Conservation (phyloP, 306 rosid genomes). For the Cucurbita maxima region DNA sequence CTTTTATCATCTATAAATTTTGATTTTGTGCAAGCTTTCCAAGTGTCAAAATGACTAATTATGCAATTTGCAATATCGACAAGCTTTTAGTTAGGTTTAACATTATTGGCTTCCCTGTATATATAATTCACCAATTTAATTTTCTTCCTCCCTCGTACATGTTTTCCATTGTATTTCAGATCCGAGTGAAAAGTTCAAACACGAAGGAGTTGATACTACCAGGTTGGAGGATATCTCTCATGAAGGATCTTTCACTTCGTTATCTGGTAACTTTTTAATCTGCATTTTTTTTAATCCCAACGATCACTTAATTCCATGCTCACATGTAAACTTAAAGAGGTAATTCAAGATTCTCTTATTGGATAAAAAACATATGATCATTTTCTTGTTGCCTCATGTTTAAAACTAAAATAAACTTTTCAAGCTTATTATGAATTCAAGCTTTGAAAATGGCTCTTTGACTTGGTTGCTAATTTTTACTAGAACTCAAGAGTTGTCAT, state of each 20-base stretch:
- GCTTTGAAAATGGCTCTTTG: not conserved
- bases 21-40: not conserved
- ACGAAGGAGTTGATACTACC: not conserved
- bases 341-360: not conserved
- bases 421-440: not conserved
- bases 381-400: not conserved
- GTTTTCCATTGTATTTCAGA: not conserved
- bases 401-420: not conserved
- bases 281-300: not conserved
- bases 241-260: conserved; percentile 1
- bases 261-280: conserved; percentile 8
- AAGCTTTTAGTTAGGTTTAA: not conserved
- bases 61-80: not conserved
- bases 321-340: not conserved
- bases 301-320: not conserved
- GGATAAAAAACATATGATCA: not conserved
- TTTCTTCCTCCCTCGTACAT: not conserved
- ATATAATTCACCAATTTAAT: not conserved
- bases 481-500: not conserved
- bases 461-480: not conserved
- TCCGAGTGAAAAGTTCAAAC: not conserved
- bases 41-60: not conserved
- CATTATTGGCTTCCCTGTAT: not conserved
- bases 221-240: not conserved
- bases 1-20: not conserved